Conservation (phyloP, 2,329 filamentous ascomycete species). For the Ophiostoma quercus region DNA sequence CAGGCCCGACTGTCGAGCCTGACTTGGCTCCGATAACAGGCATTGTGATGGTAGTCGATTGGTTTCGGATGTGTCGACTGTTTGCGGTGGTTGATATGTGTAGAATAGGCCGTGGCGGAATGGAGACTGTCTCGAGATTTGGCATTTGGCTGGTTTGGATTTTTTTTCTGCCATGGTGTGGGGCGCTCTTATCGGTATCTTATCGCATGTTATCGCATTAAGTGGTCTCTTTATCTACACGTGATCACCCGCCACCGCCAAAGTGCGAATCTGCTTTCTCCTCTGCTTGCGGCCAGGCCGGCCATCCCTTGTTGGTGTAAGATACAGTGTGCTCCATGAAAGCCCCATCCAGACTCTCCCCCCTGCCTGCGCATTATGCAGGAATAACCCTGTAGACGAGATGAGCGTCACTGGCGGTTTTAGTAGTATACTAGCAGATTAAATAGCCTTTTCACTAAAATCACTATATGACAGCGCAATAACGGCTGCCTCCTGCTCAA, state of each 20-base stretch:
- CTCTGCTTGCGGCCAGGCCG: neutral
- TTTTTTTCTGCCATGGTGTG: constrained; percentile 18
- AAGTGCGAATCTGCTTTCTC: neutral
- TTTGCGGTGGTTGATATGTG: neutral
- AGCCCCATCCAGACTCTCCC: neutral
- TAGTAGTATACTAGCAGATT: neutral
- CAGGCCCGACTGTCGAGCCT: constrained; percentile 57
- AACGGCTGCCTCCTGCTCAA: neutral
- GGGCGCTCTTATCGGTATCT: constrained; percentile 11
- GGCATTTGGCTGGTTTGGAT: neutral
- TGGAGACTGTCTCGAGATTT: neutral
- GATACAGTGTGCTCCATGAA: neutral
- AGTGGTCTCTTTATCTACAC: neutral
- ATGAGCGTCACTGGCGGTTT: neutral
- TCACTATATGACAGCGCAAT: neutral
- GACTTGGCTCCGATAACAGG: constrained; percentile 48
- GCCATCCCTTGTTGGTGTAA: neutral
- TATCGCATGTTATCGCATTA: neutral
- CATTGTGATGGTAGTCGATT: constrained; percentile 38
- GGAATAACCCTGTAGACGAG: neutral
- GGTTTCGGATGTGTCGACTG: neutral
- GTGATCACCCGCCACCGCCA: neutral
- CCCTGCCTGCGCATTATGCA: neutral
- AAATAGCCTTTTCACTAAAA: neutral
- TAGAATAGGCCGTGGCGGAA: neutral